Evolutionary conservation across 202 grass and related monocot genomes (phyloP).

Genomic region (Schoenoplectus tabernaemontani): DNA sequence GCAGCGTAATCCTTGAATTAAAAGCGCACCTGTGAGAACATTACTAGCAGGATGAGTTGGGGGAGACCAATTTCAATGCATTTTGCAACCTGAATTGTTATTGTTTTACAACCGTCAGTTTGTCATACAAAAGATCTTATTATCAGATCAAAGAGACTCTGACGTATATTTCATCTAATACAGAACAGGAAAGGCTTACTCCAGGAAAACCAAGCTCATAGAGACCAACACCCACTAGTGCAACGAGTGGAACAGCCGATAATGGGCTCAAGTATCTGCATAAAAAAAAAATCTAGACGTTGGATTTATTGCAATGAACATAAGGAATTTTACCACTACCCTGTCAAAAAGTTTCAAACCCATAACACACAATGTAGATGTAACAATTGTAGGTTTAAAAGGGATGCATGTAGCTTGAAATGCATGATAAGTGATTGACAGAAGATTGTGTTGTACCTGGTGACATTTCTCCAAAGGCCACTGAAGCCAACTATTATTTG

Average conservation of each 20-base stretch:
- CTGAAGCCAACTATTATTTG: slow-evolving; percentile 98
- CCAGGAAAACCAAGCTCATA: slow-evolving; percentile 97
- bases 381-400: not conserved
- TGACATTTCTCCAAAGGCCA: slow-evolving; percentile 96
- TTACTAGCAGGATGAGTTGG: slow-evolving; percentile 69
- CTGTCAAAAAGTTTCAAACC: not conserved
- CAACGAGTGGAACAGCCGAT: slow-evolving; percentile 76
- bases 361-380: not conserved
- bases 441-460: too few relatives aligned
- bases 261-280: slow-evolving; percentile 90
- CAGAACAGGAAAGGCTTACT: slow-evolving; percentile 30
- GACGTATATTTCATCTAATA: not conserved
- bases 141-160: not conserved
- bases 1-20: not conserved
- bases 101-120: slow-evolving; percentile 18
- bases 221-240: slow-evolving; percentile 74
- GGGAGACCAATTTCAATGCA: slow-evolving; percentile 96
- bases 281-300: slow-evolving; percentile 13
- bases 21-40: slow-evolving; percentile 67
- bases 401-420: not conserved
- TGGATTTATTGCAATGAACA: not conserved
- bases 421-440: not conserved
- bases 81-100: slow-evolving; percentile 72
- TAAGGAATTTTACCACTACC: not conserved
- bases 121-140: not conserved